Base-by-base conservation (phyloP, 1,139 yeast genomes). In the Saccharomycopsis phalli region DNA sequence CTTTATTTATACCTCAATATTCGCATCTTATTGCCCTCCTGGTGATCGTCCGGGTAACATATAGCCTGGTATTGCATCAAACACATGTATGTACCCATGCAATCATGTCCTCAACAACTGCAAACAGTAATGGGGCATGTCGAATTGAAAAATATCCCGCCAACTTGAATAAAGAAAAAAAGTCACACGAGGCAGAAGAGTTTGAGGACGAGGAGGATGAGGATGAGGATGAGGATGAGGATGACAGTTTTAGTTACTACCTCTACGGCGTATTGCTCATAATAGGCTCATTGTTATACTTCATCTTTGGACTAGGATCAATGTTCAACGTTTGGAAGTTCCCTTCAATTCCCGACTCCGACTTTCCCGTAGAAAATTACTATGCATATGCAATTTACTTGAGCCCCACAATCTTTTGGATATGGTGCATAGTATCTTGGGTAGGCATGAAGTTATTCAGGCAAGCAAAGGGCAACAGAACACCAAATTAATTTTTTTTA, bases 391-490 rank as follows among this genome's bases (percentile, higher is more conserved):
- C 71, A 20, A 52, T 73, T 17, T 68, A 78, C 60, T 62, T 80
- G 39, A 62, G 72, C 7, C 75, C 74, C 43, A 74, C 78, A 21
- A 70, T 79, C 5, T 56, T 71, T 1, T 81, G 93, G 91, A 71
- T 82, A 57, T 81, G 93, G 91, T 74, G 86, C 32, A 59, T 78
- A 5, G 62, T 71, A 2, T 76, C 87, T 4, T 81, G 93, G 93
- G 65, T 77, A 47, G 87, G 91, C 25, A 69, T 81, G 69, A 81
- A 81, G 56, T 63, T 81, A 44, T 81, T 81, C 57, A 61, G 86
- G 36, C 91, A 81, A 54, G 79, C 88, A 25, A 78, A 77, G 51
- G 86, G 86, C 11, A 64, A 61, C 25, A 61, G 62, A 8, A 50
- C 31, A 19, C 29, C 31, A 31, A 14, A 4, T 38, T n/a, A 19